Percentiles rank a stretch among this genome's conserved stretches.
Evolutionary conservation across 2,329 filamentous ascomycete genomes (phyloP).

Genomic region (Pezicula radicicola): DNA sequence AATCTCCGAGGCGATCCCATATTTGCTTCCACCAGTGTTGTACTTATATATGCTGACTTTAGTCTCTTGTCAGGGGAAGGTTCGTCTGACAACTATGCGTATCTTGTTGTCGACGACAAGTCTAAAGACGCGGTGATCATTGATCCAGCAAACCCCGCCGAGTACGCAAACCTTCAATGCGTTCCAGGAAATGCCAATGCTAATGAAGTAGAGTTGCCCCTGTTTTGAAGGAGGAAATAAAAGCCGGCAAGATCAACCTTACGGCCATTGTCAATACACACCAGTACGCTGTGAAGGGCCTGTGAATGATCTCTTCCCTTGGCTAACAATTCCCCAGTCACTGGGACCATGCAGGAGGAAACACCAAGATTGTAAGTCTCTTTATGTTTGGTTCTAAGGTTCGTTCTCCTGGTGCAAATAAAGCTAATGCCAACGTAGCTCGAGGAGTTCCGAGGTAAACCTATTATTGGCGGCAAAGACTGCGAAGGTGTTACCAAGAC

Average conservation of each 20-base stretch:
- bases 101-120: slow-evolving; percentile 75
- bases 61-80: slow-evolving; percentile 60
- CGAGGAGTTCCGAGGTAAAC: slow-evolving; percentile 35
- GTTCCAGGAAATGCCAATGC: not conserved
- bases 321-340: slow-evolving; percentile 56
- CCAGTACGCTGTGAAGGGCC: slow-evolving; percentile 62
- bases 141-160: slow-evolving; percentile 74
- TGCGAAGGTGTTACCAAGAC: slow-evolving; percentile 78
- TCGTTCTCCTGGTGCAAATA: slow-evolving; percentile 12
- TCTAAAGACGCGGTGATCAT: slow-evolving; percentile 76
- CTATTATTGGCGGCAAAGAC: slow-evolving; percentile 84
- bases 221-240: slow-evolving; percentile 69
- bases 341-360: slow-evolving; percentile 91
- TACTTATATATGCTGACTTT: slow-evolving; percentile 8
- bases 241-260: slow-evolving; percentile 72
- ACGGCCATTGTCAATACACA: slow-evolving; percentile 94
- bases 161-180: slow-evolving; percentile 48
- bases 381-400: not conserved
- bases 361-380: slow-evolving; percentile 67
- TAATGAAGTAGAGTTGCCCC: slow-evolving; percentile 50
- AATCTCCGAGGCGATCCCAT: slow-evolving; percentile 8
- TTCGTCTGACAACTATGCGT: slow-evolving; percentile 79
- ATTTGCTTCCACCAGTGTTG: not conserved
- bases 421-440: not conserved
- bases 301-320: not conserved